phyloP scores from a whole-genome alignment of 2,329 filamentous ascomycete genomes.

The Aspergillus sp. region DNA sequence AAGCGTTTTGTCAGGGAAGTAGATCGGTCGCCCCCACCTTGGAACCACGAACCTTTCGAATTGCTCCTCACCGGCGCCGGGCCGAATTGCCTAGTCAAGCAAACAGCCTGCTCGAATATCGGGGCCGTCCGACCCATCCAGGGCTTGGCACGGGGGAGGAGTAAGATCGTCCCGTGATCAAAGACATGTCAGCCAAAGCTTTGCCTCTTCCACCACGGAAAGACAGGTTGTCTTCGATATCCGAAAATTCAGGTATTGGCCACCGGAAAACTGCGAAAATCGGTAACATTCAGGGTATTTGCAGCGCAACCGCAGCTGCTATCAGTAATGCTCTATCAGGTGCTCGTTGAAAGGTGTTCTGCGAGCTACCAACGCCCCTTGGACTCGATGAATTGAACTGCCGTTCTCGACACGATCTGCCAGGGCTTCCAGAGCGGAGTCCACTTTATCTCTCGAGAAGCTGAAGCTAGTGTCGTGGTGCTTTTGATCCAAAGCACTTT shows the following conservation, averaged over 20 bases:
- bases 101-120: neutral
- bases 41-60: neutral
- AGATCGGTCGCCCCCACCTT: neutral
- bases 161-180: constrained; percentile 8
- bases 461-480: neutral
- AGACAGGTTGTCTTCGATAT: neutral
- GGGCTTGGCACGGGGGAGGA: neutral
- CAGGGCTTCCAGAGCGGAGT: neutral
- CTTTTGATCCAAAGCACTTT: neutral
- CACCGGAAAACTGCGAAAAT: neutral
- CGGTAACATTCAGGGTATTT: neutral
- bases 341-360: constrained; percentile 9
- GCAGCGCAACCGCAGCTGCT: constrained; percentile 4
- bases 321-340: constrained; percentile 16
- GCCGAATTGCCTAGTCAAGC: neutral
- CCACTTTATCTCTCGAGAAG: neutral
- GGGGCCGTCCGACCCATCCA: neutral
- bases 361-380: constrained; percentile 1
- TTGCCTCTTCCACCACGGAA: neutral
- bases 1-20: neutral
- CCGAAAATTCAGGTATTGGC: neutral
- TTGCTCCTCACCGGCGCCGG: neutral
- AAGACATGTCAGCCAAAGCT: neutral
- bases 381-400: constrained; percentile 14
- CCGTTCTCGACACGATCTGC: constrained; percentile 1